A percentile compares a stretch with the other conserved stretches of the same genome.
These are phyloP conservation scores for Phytophthora podocarpi DNA, from an alignment of 352 stramenopile species.

Conservation along the genomic window DNA sequence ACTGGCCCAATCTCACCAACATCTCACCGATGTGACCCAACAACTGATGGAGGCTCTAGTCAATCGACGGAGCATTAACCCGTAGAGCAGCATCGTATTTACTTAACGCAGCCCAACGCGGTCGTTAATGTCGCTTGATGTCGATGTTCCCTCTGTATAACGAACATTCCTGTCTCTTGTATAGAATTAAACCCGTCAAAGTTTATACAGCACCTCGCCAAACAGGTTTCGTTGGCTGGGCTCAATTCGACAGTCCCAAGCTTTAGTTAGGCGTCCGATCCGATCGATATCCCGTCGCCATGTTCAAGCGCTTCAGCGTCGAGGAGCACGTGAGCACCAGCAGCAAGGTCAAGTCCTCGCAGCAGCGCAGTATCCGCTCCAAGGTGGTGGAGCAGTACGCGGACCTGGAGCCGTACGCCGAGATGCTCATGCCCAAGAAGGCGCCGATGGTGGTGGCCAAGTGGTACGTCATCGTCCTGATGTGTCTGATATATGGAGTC, in stretches of 20 bases:
- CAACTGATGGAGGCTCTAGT: conserved; percentile 30
- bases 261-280: no score
- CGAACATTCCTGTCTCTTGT: no score
- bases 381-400: conserved; percentile 95
- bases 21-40: conserved; percentile 31
- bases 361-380: conserved; percentile 95
- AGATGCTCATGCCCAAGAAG: conserved; percentile 95
- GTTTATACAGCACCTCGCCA: no score
- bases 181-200: no score
- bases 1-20: conserved; percentile 27
- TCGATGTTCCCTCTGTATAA: conserved; percentile 3
- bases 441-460: conserved; percentile 92
- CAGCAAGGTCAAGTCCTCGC: conserved; percentile 97
- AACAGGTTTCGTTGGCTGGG: conserved; percentile 1
- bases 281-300: conserved; percentile 26
- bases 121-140: no score
- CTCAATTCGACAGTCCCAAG: no score
- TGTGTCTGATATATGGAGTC: conserved; percentile 23
- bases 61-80: neutral
- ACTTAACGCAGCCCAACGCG: neutral
- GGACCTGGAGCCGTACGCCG: conserved; percentile 87
- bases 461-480: conserved; percentile 53
- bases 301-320: conserved; percentile 97
- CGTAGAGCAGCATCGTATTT: neutral
- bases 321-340: conserved; percentile 94